Percentiles rank a stretch among this genome's conserved stretches.
Conservation (phyloP, 257 asterid species). For the Nicotiana benthamiana region DNA sequence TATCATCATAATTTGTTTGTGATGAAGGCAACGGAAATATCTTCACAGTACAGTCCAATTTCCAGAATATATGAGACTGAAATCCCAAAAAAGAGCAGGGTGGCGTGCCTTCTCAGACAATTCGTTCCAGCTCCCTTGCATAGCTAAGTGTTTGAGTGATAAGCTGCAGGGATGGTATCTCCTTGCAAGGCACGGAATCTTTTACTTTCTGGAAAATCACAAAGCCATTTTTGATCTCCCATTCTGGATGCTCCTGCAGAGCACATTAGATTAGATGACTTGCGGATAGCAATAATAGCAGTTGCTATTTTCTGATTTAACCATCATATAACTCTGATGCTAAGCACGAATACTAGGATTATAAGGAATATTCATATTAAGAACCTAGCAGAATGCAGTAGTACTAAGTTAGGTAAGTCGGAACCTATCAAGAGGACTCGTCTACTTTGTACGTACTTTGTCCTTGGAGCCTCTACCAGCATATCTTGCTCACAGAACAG, state of each 20-base stretch:
- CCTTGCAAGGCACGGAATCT: slow-evolving; percentile 83
- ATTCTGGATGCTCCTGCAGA: slow-evolving; percentile 83
- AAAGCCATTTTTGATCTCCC: slow-evolving; percentile 64
- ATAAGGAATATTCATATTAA: background rate
- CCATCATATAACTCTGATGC: background rate
- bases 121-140: slow-evolving; percentile 83
- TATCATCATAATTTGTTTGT: background rate
- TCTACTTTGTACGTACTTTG: background rate
- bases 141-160: slow-evolving; percentile 91
- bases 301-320: background rate
- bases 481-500: background rate
- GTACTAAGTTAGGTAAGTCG: background rate
- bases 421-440: background rate
- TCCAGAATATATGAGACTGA: background rate
- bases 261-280: background rate
- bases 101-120: slow-evolving; percentile 25
- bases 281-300: background rate
- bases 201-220: slow-evolving; percentile 68
- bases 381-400: background rate
- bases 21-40: background rate
- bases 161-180: slow-evolving; percentile 91
- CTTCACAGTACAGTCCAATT: background rate
- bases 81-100: background rate
- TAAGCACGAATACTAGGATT: background rate
- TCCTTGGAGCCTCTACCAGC: background rate